Evolutionary conservation across 495 filamentous ascomycete genomes (phyloP), one percentile per base, ranked within the genome.

Genomic region (Daldinia decipiens): DNA sequence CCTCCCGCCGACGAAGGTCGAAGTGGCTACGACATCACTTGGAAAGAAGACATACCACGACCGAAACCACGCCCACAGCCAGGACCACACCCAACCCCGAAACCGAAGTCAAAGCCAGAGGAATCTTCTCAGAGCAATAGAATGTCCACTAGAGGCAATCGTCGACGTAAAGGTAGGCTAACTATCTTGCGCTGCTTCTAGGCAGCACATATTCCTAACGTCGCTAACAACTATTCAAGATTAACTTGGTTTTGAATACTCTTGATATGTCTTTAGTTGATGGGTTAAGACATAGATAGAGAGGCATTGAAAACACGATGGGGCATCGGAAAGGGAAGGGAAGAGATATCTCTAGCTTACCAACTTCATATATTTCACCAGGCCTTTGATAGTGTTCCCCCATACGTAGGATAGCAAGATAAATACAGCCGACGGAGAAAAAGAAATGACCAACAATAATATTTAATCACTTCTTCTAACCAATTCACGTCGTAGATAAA

Each of bases 11-110:
- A 65, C 24, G 4, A 61, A 24, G 29, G 54, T 29, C 67, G 61
- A 29, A 70, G 67, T 27, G 67, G 67, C n/a, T 65, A 70, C 17
- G 67, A 70, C 8, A 65, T 29, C 13, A 59, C 43, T 26, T 26
- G 54, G 40, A n/a, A 45, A 19, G 9, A 47, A 12, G 8, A 4
- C 7, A 8, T 3, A 2, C 40, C 40, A 17, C 40, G 7, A 12
- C 40, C 40, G 17, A 9, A 6, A 19, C 43, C 43, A 4, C 12
- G 34, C 0, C 40, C 40, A 17, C 40, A 2, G n/a, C 40, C 40
- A 6, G 15, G n/a, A 19, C 43, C 43, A 11, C 4, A 1, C 34
- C 34, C 34, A 36, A 36, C 11, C 34, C 43, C 43, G 4, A 24
- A 47, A 19, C 43, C 17, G 9, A 24, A 21, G 7, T 17, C 8